Conservation (phyloP, 176 grass and related monocot genomes). For the Aegilops tauschii region DNA sequence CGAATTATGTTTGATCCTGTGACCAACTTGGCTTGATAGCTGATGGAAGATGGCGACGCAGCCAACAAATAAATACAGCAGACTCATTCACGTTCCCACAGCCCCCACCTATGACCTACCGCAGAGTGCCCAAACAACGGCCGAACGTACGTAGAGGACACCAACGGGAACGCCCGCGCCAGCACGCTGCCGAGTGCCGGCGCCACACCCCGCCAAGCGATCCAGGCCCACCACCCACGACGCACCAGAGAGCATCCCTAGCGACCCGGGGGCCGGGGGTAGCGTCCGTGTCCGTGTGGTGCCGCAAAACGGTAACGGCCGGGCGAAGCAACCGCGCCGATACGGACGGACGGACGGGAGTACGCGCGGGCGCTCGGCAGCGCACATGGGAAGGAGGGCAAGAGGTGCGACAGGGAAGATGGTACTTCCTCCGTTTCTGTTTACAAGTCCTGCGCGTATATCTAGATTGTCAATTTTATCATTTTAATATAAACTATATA, state of each 20-base stretch:
- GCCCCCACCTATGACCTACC: too few species aligned
- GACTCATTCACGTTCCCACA: too few species aligned
- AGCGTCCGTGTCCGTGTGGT: neutral
- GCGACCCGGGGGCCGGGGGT: neutral
- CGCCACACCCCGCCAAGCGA: neutral
- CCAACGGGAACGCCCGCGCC: neutral
- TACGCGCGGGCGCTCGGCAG: neutral
- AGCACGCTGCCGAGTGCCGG: neutral
- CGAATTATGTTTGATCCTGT: too few species aligned
- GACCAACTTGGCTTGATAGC: too few species aligned
- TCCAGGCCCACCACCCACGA: neutral
- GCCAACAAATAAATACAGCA: too few species aligned
- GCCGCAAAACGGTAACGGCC: slow-evolving; percentile 1
- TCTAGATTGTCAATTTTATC: too few species aligned
- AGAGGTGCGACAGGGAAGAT: neutral
- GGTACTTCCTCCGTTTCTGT: too few species aligned
- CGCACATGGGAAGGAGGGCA: slow-evolving; percentile 16
- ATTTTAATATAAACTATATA: too few species aligned
- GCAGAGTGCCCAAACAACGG: neutral
- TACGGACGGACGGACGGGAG: too few species aligned
- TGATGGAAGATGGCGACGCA: too few species aligned
- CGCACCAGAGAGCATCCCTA: neutral
- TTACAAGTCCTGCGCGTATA: too few species aligned
- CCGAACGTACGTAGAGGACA: neutral
- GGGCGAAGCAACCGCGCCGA: slow-evolving; percentile 1